Base-by-base conservation (phyloP, 257 asterid genomes). In the Solanum bukasovii region DNA sequence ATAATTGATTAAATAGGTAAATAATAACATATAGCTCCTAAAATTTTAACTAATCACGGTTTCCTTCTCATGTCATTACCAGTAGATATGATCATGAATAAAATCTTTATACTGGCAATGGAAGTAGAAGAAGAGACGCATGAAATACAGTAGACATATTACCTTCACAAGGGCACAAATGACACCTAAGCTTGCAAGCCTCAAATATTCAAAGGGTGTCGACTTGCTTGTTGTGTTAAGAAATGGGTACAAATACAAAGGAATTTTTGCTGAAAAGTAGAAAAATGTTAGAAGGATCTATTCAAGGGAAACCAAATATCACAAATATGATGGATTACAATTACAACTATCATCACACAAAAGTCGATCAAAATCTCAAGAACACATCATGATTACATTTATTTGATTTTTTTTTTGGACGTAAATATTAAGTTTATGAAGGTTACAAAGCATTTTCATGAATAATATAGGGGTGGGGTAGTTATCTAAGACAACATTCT, bases 161-260 rank as follows among this genome's bases (percentile, higher is more conserved):
- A 92, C 94, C 93, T 91, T 91, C 90, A 91, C 87, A 37, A 92
- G 90, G 87, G 91, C 90, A 86, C 91, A 89, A 40, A 92, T 88
- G 91, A 91, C 91, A 65, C 92, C 92, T 86, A 91, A 68, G 87
- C 90, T 86, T 34, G 90, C 38, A 79, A 89, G 91, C 89, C 90
- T 92, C 65, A 91, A 81, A 79, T 79, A 82, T 86, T 90, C 93
- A 74, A 88, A 90, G 34, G 91, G 91, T 78, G 70, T 87, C 35
- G 90, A 84, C 52, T 83, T 70, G 89, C 88, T 88, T 78, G 38
- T 87, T 61, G 79, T 86, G 67, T 35, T 70, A 65, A 91, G 90
- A 82, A 92, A 89, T 2, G 78, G 59, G 27, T 86, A 83, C 87
- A 92, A 20, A 87, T 90, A 92, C 38, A 63, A 34, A 37, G 91